Evolutionary conservation across 768 basidiomycete species (phyloP).

Genomic region (Hemileccinum impolitum): DNA sequence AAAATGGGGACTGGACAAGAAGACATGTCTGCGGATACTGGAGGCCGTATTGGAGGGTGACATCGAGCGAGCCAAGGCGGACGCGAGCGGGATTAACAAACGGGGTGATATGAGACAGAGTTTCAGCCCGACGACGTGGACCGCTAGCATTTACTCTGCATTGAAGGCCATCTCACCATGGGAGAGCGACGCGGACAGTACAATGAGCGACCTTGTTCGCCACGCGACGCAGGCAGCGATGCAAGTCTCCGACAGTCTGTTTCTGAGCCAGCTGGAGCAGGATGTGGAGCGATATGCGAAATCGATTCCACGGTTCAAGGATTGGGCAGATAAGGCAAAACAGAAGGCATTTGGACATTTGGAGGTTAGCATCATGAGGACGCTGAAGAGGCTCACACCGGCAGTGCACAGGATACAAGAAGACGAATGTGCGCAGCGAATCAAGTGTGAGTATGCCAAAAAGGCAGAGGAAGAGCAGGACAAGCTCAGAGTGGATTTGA

Average conservation of each 20-base stretch:
- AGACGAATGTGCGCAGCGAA: not conserved
- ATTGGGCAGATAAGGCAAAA: not conserved
- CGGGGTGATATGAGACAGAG: no score
- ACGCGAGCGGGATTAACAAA: not conserved
- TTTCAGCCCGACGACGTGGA: not conserved
- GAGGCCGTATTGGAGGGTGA: constrained; percentile 4
- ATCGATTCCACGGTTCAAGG: not conserved
- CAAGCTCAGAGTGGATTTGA: constrained; percentile 15
- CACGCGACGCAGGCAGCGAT: not conserved
- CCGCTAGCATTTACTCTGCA: not conserved
- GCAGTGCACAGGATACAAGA: constrained; percentile 11
- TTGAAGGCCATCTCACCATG: not conserved
- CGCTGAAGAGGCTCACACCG: constrained; percentile 8
- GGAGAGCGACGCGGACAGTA: not conserved
- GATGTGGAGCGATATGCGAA: not conserved
- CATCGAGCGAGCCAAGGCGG: constrained; percentile 4
- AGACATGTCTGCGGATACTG: not conserved
- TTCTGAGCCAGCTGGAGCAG: constrained; percentile 10
- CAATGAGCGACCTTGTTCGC: constrained; percentile 4
- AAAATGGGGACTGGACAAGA: not conserved
- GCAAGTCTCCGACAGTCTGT: constrained; percentile 10
- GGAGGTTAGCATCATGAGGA: not conserved
- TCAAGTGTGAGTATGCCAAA: not conserved
- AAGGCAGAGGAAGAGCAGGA: constrained; percentile 7
- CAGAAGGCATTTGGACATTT: not conserved